A percentile compares a stretch with the other conserved stretches of the same genome.
phyloP scores from a whole-genome alignment of 148 eudicot genomes.

The Cornus suecica region DNA sequence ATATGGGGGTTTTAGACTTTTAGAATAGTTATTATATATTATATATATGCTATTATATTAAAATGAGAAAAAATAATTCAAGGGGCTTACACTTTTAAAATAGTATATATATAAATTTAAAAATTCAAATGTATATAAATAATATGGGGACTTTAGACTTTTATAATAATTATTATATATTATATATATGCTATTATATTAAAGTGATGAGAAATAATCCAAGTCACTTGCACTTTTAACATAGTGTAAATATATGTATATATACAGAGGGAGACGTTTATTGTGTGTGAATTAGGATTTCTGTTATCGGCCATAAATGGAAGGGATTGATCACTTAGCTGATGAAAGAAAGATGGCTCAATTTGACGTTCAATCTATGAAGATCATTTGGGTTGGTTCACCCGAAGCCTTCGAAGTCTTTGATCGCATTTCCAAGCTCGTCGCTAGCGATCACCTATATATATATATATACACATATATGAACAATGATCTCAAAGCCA shows the following conservation, averaged over 20 bases:
- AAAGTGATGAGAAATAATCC: no score
- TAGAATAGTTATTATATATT: no score
- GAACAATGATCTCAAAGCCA: not conserved
- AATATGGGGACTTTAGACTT: no score
- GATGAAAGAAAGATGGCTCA: constrained; percentile 70
- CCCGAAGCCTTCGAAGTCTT: constrained; percentile 46
- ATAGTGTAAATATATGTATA: not conserved
- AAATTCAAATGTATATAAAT: no score
- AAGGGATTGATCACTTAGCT: constrained; percentile 59
- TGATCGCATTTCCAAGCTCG: constrained; percentile 89
- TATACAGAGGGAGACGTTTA: not conserved
- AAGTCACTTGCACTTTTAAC: no score
- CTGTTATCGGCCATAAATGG: constrained; percentile 22
- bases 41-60: no score
- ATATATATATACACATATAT: not conserved
- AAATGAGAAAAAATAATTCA: no score
- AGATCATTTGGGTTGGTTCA: constrained; percentile 86
- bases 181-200: no score
- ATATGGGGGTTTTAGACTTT: no score
- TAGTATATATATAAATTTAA: no score
- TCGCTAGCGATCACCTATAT: constrained; percentile 89
- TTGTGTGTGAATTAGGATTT: not conserved
- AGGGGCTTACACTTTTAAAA: no score
- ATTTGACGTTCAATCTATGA: constrained; percentile 74
- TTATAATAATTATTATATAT: no score